Conservation (phyloP, 257 asterid genomes). For the Schizonepeta tenuifolia region DNA sequence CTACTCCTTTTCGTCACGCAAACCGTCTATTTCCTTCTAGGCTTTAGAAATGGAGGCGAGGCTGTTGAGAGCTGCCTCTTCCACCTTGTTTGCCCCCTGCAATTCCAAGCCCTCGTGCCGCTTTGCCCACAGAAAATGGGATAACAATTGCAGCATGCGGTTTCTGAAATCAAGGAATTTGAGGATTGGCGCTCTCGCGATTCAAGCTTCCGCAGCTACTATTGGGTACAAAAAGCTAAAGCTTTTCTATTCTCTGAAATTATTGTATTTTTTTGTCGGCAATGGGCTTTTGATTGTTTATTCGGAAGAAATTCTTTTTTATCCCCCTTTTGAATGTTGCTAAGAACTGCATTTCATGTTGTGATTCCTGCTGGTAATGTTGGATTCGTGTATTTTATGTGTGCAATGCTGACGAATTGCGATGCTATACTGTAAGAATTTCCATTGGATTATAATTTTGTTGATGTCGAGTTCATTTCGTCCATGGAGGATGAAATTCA, state of each 20-base stretch:
- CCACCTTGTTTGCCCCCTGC: constrained; percentile 32
- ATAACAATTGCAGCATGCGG: constrained; percentile 27
- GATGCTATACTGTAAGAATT: neutral
- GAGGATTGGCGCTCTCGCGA: constrained; percentile 37
- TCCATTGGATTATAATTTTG: neutral
- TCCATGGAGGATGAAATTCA: constrained; percentile 9
- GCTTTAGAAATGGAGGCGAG: constrained; percentile 55
- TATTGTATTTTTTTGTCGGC: neutral
- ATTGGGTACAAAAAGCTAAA: constrained; percentile 46
- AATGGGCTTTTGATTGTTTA: neutral
- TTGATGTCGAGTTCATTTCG: neutral
- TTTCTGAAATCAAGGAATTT: constrained; percentile 35
- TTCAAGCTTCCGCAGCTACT: constrained; percentile 51
- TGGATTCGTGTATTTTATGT: neutral
- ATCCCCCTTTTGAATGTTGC: neutral
- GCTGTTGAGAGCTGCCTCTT: constrained; percentile 47
- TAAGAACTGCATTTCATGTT: neutral
- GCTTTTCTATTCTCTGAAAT: neutral
- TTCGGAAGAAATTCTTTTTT: neutral
- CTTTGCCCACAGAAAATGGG: constrained; percentile 30
- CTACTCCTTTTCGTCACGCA: neutral
- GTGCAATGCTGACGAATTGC: constrained; percentile 20
- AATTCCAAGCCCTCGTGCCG: constrained; percentile 27
- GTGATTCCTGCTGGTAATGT: neutral
- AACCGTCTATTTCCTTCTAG: neutral